Percentiles rank a stretch among this genome's conserved stretches.
phyloP scores from a whole-genome alignment of 495 filamentous ascomycete genomes.

The Podospora sp. region DNA sequence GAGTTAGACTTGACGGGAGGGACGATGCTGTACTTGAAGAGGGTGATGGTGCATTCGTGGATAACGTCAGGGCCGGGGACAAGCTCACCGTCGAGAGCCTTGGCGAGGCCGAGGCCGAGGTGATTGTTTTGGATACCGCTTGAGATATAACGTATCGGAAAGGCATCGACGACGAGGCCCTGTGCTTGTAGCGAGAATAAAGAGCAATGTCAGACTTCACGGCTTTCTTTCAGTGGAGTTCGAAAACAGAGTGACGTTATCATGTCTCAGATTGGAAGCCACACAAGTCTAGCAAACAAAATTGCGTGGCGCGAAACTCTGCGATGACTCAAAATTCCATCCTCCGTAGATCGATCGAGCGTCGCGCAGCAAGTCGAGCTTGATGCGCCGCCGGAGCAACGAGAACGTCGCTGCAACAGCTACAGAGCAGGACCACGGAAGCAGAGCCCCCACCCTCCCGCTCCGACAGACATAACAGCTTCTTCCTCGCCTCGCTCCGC shows the following conservation, averaged over 20 bases:
- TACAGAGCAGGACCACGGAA: too few relatives aligned
- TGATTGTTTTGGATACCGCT: slow-evolving; percentile 63
- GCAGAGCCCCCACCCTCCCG: too few relatives aligned
- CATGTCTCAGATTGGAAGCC: too few relatives aligned
- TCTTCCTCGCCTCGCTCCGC: slow-evolving; percentile 33
- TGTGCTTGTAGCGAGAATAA: neutral
- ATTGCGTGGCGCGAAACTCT: too few relatives aligned
- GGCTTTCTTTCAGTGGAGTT: too few relatives aligned
- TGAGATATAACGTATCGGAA: slow-evolving; percentile 12
- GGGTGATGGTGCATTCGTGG: slow-evolving; percentile 77
- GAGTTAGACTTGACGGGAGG: slow-evolving; percentile 61
- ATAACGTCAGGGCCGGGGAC: slow-evolving; percentile 57
- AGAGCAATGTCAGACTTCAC: neutral
- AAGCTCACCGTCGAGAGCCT: slow-evolving; percentile 62
- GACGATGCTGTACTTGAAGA: slow-evolving; percentile 66
- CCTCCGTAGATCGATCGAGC: neutral
- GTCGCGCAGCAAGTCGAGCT: neutral
- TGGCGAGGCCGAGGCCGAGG: slow-evolving; percentile 68
- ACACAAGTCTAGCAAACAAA: too few relatives aligned
- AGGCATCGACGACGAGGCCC: slow-evolving; percentile 10
- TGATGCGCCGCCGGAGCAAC: neutral
- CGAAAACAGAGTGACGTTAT: too few relatives aligned
- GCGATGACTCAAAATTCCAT: too few relatives aligned
- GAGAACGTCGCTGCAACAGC: too few relatives aligned
- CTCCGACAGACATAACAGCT: too few relatives aligned